Conservation (phyloP, 352 stramenopile species). For the Globisporangium nunn region DNA sequence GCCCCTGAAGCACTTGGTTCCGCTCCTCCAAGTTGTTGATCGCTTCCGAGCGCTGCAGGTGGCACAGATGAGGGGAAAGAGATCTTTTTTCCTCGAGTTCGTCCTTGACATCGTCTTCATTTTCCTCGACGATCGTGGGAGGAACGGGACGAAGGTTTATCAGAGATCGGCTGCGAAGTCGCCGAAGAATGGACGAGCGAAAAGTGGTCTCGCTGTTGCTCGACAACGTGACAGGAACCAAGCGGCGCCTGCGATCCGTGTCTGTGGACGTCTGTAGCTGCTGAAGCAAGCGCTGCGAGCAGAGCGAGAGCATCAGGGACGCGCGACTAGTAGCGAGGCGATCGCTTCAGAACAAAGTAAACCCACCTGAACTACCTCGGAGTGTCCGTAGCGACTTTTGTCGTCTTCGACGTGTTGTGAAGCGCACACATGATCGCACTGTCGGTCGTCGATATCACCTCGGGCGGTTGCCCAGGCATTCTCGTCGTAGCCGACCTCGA, state of each 20-base stretch:
- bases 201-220: slow-evolving; percentile 6
- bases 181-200: slow-evolving; percentile 15
- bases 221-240: background rate
- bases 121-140: slow-evolving; percentile 9
- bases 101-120: slow-evolving; percentile 5
- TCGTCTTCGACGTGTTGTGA: background rate
- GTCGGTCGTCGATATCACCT: background rate
- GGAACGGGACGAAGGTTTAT: slow-evolving; percentile 1
- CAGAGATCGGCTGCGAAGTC: slow-evolving; percentile 8
- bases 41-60: background rate
- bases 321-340: background rate
- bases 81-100: background rate
- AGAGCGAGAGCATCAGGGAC: background rate
- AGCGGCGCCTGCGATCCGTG: background rate
- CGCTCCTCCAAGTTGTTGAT: slow-evolving; percentile 17
- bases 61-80: background rate
- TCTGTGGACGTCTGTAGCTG: background rate
- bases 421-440: background rate
- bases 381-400: background rate
- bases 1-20: slow-evolving; percentile 25
- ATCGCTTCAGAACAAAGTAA: background rate
- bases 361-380: background rate
- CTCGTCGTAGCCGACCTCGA: background rate
- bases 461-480: background rate
- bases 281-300: background rate